Base-by-base conservation (phyloP, 148 eudicot genomes). In the Amaranthus hypochondriacus region DNA sequence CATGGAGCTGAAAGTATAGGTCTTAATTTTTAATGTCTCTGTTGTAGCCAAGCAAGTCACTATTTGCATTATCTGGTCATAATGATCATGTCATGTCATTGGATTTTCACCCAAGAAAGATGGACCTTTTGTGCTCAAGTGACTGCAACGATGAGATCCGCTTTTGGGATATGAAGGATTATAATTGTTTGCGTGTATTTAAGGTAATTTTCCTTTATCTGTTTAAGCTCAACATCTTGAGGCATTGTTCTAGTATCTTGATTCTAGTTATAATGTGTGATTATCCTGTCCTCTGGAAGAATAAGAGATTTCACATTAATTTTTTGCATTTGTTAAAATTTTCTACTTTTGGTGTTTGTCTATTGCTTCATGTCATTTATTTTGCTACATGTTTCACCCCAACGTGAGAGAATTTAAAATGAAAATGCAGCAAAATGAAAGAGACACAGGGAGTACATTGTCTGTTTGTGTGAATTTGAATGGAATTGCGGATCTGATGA, bases 31-130 rank as follows among this genome's bases (percentile, higher is more conserved):
- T 10, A 6, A 44, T 54, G 4, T 70, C 65, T 77, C 42, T 48
- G 12, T 62, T 71, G 75, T 64, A 71, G 79, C 79, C 70, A 76
- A 58, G 62, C 75, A 56, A 59, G 7, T 66, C 76, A 5, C 28
- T 78, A 5, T 56, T 47, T 18, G 49, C 58, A 54, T 81, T 83
- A 76, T n/a, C 49, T 56, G 89, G 86, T 77, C 87, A 84, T 74
- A 43, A 73, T 62, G 80, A 62, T 49, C 82, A 70, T 8, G 87
- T 86, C 39, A 80, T 74, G 73, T 86, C 92, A 57, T 28, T 86
- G 65, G 86, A 88, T 78, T 88, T 88, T 74, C 87, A 88, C 71
- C 85, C 89, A 39, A 81, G 54, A 74, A 84, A 84, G 68, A 21
- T 15, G 46, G 73, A 77, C 61, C 75, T 88, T n/a, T 77, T 88